Evolutionary conservation across 2,329 filamentous ascomycete genomes (phyloP).

Genomic region (Tolypocladium ovalisporum): DNA sequence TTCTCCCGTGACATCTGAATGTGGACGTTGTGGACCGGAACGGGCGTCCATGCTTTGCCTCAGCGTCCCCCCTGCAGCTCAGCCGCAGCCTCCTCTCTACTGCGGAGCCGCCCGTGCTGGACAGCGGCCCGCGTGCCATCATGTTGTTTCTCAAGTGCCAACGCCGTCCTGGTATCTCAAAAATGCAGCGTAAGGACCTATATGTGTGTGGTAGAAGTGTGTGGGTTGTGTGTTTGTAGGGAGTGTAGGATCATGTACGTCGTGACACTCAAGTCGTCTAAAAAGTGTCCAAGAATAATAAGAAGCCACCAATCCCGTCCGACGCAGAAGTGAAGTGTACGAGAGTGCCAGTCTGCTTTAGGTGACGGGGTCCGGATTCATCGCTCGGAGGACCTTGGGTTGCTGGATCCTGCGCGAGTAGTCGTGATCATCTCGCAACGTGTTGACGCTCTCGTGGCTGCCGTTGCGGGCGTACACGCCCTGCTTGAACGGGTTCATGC

Average conservation of each 20-base stretch:
- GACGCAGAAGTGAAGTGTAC: neutral
- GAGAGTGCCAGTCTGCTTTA: neutral
- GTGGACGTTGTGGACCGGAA: neutral
- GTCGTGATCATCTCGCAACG: constrained; percentile 53
- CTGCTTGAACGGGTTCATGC: constrained; percentile 50
- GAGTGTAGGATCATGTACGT: constrained; percentile 20
- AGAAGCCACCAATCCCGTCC: neutral
- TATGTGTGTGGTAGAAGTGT: constrained; percentile 1
- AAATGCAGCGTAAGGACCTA: constrained; percentile 17
- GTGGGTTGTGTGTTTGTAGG: neutral
- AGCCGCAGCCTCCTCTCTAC: neutral
- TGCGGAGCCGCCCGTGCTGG: neutral
- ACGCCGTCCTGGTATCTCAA: constrained; percentile 29
- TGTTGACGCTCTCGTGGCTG: constrained; percentile 53
- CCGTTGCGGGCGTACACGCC: constrained; percentile 46
- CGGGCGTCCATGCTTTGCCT: neutral
- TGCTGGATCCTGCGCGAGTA: constrained; percentile 50
- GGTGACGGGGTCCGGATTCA: constrained; percentile 44
- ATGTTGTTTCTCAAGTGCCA: constrained; percentile 10
- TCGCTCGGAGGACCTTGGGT: constrained; percentile 48
- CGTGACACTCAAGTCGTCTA: constrained; percentile 16
- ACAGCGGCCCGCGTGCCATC: neutral
- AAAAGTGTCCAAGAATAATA: constrained; percentile 10
- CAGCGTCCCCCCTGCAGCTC: neutral
- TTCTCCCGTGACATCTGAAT: neutral